phyloP scores from a whole-genome alignment of 108 stramenopile species.

The Pseudonitzschia multiseries region DNA sequence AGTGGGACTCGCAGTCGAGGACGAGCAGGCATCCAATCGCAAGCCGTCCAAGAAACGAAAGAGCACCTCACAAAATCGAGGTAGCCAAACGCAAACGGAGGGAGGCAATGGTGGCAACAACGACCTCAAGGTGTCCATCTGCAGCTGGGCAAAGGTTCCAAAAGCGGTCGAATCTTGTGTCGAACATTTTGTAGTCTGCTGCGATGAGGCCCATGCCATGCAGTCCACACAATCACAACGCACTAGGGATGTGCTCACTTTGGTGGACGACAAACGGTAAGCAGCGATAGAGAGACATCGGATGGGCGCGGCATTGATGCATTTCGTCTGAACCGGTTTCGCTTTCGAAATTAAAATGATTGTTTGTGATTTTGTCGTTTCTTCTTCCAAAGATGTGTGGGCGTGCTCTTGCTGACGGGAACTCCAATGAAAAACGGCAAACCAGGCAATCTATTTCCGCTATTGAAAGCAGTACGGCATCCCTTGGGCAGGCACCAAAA shows the following conservation, averaged over 20 bases:
- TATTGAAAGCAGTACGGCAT: conserved; percentile 72
- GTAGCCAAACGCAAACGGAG: not conserved
- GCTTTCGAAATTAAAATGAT: not conserved
- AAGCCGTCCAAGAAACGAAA: conserved; percentile 18
- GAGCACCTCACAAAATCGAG: not conserved
- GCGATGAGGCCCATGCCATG: conserved; percentile 82
- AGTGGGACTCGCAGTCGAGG: conserved; percentile 51
- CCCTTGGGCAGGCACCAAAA: conserved; percentile 78
- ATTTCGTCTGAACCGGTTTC: not conserved
- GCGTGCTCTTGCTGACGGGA: conserved; percentile 75
- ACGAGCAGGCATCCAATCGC: conserved; percentile 18
- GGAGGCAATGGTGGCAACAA: not conserved
- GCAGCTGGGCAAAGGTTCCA: conserved; percentile 66
- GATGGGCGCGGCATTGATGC: not conserved
- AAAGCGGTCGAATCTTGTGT: conserved; percentile 28
- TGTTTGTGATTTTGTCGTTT: not conserved
- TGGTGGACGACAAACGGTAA: conserved; percentile 42
- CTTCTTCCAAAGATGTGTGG: conserved; percentile 49
- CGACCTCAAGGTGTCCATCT: conserved; percentile 41
- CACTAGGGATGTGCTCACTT: conserved; percentile 61
- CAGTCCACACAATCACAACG: conserved; percentile 64
- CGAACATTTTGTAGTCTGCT: conserved; percentile 59
- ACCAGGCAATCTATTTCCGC: conserved; percentile 78
- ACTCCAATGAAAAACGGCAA: conserved; percentile 94
- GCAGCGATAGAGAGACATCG: not conserved